Evolutionary conservation across 73 alveolate species (phyloP), one percentile per base, ranked within the genome.

Genomic region (Effrenium voratum): DNA sequence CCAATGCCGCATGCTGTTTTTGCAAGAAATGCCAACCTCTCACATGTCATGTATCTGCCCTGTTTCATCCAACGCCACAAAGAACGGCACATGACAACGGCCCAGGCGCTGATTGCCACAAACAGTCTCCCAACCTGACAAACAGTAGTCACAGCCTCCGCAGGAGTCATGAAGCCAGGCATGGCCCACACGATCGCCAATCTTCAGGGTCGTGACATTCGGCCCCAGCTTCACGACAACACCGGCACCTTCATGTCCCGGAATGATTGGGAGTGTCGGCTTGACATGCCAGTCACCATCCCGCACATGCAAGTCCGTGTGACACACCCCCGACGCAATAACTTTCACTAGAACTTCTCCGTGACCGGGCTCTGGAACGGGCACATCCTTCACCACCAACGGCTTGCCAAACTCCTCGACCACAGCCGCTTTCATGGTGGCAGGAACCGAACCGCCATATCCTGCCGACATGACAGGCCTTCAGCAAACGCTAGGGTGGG

Each of bases 241-340:
- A 34, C 85, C 85, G 13, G 88, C 88, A n/a, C 88, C 88, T 24
- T 77, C 88, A 45, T 77, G 88, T 44, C 88, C 88, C 3, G 88
- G 88, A 28, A 77, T 77, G 88, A 77, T 77, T 3, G 88, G 88
- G 45, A 77, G n/a, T 4, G 41, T 77, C 24, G 88, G 88, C 30
- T 77, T 77, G 68, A 77, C 88, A 45, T 77, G 88, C 88, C 88
- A 77, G 26, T 77, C 88, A 26, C 88, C 88, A n/a, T 77, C 88
- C 44, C 88, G 40, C 28, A 77, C 88, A 45, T 77, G 88, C 60
- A 77, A 45, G 44, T 77, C 88, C 19, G 88, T 77, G 68, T 77
- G 88, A 30, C 88, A 77, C 6, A 77, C 88, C 36, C 80, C 80
- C n/a, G 88, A 77, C 24, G 88, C 88, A 45, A 77, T 77, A 44